Evolutionary conservation across 2,329 filamentous ascomycete genomes (phyloP), one percentile per base, ranked within the genome.

Genomic region (Periconia sp.): DNA sequence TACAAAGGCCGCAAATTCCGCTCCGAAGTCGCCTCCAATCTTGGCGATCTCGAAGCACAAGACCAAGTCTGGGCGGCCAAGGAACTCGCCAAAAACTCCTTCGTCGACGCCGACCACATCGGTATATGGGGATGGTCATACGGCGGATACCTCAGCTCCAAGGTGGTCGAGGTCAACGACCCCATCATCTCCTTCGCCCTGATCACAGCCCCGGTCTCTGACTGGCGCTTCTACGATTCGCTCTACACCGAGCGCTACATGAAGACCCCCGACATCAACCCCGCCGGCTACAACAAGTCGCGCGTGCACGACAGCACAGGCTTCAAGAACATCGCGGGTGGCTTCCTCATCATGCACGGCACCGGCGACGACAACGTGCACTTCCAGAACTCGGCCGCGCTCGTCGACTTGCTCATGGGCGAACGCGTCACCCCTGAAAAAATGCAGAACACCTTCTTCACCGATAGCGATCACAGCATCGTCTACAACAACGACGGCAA

Each of bases 171-270:
- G 64, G 76, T 78, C 0, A 76, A 84, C 66, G 82, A 82, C 17
- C 82, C 81, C 1, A 80, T 81, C 15, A 88, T 90, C 68, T 81
- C 83, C 0, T 79, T 86, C 8, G 86, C 80, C 0, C 70, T 89
- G 10, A 85, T 87, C 60, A 85, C 84, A 0, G 86, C 86, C 0
- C 86, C 86, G 0, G 85, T 89, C 0, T 79, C 79, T 2, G 87
- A 90, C 72, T 89, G 85, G 84, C 81, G 85, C 1, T 85, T 89
- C 74, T 90, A 90, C 70, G 86, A 90, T 69, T 82, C 79, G 51
- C 83, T 89, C 77, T 90, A 89, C 68, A 88, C 87, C 0, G 87
- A 90, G 70, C 81, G 87, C 37, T 90, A 88, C 74, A 89, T 90
- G 86, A 88, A 88, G 73, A 82, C 78, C 1, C 77, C 81, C 1